These are phyloP conservation scores for Heterobasidion annosum DNA, from an alignment of 1,284 basidiomycete genomes.

Conservation along the genomic window DNA sequence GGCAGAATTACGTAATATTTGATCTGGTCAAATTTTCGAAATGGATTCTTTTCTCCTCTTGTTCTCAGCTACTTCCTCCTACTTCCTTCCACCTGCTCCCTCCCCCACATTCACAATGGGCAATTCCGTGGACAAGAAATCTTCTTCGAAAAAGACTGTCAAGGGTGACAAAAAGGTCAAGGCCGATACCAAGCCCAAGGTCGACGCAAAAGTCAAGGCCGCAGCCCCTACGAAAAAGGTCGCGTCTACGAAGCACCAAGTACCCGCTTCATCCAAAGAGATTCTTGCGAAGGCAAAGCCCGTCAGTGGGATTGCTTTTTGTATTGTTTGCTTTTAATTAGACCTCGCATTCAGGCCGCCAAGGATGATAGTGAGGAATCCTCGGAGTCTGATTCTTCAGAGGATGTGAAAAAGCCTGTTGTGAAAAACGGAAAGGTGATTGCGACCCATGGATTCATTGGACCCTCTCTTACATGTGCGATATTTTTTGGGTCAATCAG, in stretches of 20 bases:
- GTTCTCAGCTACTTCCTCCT: constrained; percentile 5
- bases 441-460: not conserved
- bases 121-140: constrained; percentile 36
- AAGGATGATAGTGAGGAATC: constrained; percentile 21
- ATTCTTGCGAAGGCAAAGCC: constrained; percentile 22
- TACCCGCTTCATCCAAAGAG: constrained; percentile 22
- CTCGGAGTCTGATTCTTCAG: constrained; percentile 18
- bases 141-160: constrained; percentile 18
- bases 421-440: constrained; percentile 16
- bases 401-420: constrained; percentile 14
- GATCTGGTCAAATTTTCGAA: constrained; percentile 8
- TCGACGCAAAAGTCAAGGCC: constrained; percentile 21
- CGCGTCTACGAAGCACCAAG: constrained; percentile 14
- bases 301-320: not conserved
- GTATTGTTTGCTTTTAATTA: not conserved
- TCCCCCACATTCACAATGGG: constrained; percentile 23
- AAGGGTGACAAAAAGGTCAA: constrained; percentile 41
- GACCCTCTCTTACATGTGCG: not conserved
- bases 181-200: constrained; percentile 28
- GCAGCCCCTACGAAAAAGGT: constrained; percentile 12
- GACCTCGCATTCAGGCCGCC: not conserved
- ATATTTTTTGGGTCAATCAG: constrained; percentile 6
- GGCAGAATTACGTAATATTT: not conserved
- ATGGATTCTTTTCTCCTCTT: constrained; percentile 11
- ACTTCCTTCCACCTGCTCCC: constrained; percentile 7